A percentile compares a stretch with the other conserved stretches of the same genome.
Conservation (phyloP, 1,139 yeast species). For the Geotrichum macrosporum region DNA sequence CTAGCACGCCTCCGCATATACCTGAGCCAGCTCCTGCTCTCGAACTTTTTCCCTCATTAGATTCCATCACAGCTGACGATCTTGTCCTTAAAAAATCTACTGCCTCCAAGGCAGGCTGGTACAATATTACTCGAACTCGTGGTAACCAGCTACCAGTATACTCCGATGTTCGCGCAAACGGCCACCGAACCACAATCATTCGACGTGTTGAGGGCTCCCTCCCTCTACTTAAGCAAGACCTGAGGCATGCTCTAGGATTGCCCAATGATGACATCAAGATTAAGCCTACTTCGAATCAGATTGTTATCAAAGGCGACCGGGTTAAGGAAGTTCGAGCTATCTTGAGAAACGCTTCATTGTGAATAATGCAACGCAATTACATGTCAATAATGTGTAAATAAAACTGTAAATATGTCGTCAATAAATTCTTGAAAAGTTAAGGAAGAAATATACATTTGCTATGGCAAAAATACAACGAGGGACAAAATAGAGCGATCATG, state of each 20-base stretch:
- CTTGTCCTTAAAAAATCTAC: constrained; percentile 8
- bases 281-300: constrained; percentile 34
- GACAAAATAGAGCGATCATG: constrained; percentile 39
- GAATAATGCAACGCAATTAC: not conserved
- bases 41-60: constrained; percentile 19
- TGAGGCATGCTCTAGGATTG: constrained; percentile 29
- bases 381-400: not conserved
- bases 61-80: constrained; percentile 14
- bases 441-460: not conserved
- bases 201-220: constrained; percentile 35
- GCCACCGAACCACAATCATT: constrained; percentile 36
- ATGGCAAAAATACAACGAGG: not conserved
- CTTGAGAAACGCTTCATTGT: constrained; percentile 8
- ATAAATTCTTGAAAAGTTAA: not conserved
- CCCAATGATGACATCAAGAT: constrained; percentile 33
- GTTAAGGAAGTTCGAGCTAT: constrained; percentile 20
- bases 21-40: constrained; percentile 16
- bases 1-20: constrained; percentile 12
- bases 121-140: constrained; percentile 33
- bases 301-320: constrained; percentile 35
- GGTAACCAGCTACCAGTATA: constrained; percentile 39
- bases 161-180: constrained; percentile 34
- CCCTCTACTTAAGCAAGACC: constrained; percentile 33
- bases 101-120: constrained; percentile 29
- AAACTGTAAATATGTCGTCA: not conserved